phyloP scores from a whole-genome alignment of 2,329 filamentous ascomycete genomes.

The Fusarium xyrophilum region DNA sequence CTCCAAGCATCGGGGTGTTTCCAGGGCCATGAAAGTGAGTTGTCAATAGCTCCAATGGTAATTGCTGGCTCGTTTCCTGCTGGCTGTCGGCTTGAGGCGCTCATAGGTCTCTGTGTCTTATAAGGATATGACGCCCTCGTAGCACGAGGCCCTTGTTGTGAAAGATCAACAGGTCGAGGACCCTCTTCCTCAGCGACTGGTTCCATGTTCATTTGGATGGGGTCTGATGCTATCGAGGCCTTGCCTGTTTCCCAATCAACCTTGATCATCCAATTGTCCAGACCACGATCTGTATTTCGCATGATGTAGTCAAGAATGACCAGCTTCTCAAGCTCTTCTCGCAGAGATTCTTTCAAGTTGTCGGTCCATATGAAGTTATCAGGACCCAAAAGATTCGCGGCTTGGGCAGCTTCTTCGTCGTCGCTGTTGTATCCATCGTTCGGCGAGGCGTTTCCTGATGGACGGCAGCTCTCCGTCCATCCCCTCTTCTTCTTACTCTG shows the following conservation, averaged over 20 bases:
- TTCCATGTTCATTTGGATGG: constrained; percentile 71
- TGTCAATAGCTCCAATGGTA: constrained; percentile 91
- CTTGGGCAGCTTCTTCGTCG: constrained; percentile 57
- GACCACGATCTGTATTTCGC: constrained; percentile 94
- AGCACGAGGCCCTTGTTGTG: constrained; percentile 51
- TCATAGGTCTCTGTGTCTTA: constrained; percentile 82
- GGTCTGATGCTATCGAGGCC: constrained; percentile 86
- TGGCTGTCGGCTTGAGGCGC: constrained; percentile 63
- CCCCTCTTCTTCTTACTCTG: constrained; percentile 64
- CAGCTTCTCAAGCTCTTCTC: constrained; percentile 94
- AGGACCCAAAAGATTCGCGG: constrained; percentile 60
- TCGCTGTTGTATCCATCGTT: constrained; percentile 71
- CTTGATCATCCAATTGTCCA: constrained; percentile 99
- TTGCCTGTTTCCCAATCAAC: constrained; percentile 85
- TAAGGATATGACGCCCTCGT: constrained; percentile 69
- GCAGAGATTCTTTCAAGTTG: constrained; percentile 84
- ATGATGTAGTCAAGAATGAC: constrained; percentile 99
- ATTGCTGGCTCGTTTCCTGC: constrained; percentile 65
- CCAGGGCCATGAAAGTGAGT: constrained; percentile 98
- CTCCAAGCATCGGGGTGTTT: constrained; percentile 93
- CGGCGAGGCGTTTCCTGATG: constrained; percentile 56
- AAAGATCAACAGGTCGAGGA: constrained; percentile 67
- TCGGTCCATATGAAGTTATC: constrained; percentile 86
- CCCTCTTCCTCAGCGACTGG: constrained; percentile 51
- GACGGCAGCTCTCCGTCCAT: constrained; percentile 86